Percentiles rank a stretch among this genome's conserved stretches.
Evolutionary conservation across 257 asterid species (phyloP).

Genomic region (Solanum pinnatisectum): DNA sequence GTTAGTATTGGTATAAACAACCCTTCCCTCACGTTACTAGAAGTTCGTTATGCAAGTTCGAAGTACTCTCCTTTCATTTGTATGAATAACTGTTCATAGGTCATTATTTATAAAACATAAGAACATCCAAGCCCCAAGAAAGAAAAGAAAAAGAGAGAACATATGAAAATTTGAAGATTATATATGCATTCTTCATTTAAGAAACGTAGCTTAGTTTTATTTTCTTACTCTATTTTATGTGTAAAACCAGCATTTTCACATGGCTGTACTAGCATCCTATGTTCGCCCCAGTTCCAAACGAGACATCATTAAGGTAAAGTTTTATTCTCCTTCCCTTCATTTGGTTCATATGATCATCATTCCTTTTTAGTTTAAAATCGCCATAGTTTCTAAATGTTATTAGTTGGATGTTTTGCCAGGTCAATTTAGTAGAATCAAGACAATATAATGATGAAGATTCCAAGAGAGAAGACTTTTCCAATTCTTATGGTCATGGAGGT

Average conservation of each 20-base stretch:
- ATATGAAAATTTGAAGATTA: neutral
- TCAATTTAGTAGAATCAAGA: constrained; percentile 53
- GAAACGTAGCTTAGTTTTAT: neutral
- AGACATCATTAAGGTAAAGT: constrained; percentile 50
- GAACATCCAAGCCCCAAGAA: neutral
- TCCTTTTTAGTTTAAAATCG: neutral
- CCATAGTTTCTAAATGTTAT: neutral
- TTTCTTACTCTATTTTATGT: neutral
- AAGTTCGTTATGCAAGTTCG: neutral
- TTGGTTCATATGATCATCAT: neutral
- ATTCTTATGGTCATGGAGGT: neutral
- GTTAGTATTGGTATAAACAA: neutral
- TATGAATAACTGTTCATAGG: neutral
- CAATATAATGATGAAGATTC: neutral
- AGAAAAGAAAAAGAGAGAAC: neutral
- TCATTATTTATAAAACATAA: too few relatives aligned
- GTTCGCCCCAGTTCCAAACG: constrained; percentile 33
- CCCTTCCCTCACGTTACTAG: neutral
- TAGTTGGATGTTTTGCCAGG: constrained; percentile 19
- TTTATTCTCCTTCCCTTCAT: neutral
- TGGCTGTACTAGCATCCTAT: constrained; percentile 59
- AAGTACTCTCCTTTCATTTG: neutral
- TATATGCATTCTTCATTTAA: neutral
- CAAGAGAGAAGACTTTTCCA: neutral
- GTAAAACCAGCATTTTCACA: constrained; percentile 53